phyloP scores from a whole-genome alignment of 345 rosid species.

The Camelina hispida region DNA sequence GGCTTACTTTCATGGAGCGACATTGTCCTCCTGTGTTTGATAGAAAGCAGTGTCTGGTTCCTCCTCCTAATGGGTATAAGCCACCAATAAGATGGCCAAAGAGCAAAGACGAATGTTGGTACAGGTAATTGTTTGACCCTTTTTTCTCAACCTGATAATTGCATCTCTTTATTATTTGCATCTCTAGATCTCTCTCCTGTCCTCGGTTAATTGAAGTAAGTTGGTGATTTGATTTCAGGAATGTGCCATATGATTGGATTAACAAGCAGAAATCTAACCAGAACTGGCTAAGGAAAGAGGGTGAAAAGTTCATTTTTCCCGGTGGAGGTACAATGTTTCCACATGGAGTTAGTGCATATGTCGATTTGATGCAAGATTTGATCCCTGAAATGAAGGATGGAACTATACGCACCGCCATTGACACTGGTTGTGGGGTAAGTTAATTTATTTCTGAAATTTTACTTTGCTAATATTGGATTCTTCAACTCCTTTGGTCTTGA shows the following conservation, averaged over 20 bases:
- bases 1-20: constrained; percentile 94
- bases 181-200: constrained; percentile 21
- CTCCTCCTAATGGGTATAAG: constrained; percentile 98
- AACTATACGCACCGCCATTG: constrained; percentile 87
- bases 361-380: constrained; percentile 90
- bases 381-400: constrained; percentile 97
- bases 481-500: not conserved
- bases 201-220: not conserved
- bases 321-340: constrained; percentile 99
- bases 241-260: constrained; percentile 98
- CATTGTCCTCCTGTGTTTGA: constrained; percentile 92
- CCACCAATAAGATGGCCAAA: constrained; percentile 94
- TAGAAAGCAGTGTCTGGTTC: constrained; percentile 88
- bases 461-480: not conserved
- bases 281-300: constrained; percentile 90
- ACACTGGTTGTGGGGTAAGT: constrained; percentile 98
- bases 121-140: constrained; percentile 63
- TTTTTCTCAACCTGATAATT: not conserved
- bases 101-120: constrained; percentile 93
- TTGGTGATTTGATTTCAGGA: constrained; percentile 58
- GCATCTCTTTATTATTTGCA: not conserved
- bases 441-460: not conserved
- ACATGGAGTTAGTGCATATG: constrained; percentile 89
- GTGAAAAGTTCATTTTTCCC: constrained; percentile 90
- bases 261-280: constrained; percentile 96